These are phyloP conservation scores for Aspergillus sp. DNA, from an alignment of 2,329 filamentous ascomycete genomes.

Conservation along the genomic window DNA sequence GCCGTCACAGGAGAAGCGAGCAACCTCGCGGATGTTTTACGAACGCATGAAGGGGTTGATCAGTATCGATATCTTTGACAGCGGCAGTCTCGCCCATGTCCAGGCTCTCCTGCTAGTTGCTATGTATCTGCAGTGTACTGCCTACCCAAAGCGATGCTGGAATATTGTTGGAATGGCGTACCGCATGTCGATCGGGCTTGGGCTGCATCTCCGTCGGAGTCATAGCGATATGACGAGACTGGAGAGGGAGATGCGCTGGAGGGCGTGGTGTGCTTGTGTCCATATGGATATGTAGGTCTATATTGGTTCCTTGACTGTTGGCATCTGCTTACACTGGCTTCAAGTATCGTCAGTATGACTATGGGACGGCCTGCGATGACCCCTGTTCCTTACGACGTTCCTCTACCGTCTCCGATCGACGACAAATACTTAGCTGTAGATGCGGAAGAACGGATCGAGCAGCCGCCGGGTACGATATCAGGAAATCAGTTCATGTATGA, in stretches of 20 bases:
- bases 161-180: conserved; percentile 10
- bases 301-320: rapidly evolving
- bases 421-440: no score
- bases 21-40: conserved; percentile 5
- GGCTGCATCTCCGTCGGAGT: background rate
- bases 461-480: no score
- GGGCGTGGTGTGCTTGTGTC: conserved; percentile 11
- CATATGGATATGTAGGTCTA: conserved; percentile 10
- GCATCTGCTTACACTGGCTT: no score
- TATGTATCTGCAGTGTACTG: conserved; percentile 9
- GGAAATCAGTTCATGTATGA: no score
- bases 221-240: background rate
- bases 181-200: conserved; percentile 5
- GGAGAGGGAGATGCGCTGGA: conserved; percentile 7
- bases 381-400: no score
- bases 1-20: background rate
- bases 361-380: no score
- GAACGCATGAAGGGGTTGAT: conserved; percentile 10
- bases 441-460: no score
- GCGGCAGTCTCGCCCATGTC: conserved; percentile 11
- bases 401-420: no score
- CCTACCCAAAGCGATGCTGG: conserved; percentile 8
- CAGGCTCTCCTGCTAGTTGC: conserved; percentile 10
- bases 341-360: no score
- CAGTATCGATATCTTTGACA: conserved; percentile 12